Percentiles rank a stretch among this genome's conserved stretches.
Evolutionary conservation across 176 grass and related monocot species (phyloP).

Genomic region (Bothriochloa decipiens): DNA sequence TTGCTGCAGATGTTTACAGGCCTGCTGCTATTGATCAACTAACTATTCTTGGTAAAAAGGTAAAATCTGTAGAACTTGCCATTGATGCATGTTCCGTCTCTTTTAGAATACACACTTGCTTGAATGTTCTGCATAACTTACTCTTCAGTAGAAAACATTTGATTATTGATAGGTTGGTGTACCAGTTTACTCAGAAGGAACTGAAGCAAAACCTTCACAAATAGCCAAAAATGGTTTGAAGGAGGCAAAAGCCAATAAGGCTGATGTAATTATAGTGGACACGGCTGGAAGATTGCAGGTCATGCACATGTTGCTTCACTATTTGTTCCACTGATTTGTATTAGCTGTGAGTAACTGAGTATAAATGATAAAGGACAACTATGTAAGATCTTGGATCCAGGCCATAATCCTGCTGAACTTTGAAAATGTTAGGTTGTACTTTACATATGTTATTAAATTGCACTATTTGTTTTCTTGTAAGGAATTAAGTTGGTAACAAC

Average conservation of each 20-base stretch:
- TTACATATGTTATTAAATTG: conserved; percentile 16
- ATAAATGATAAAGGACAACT: background rate
- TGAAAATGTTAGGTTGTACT: conserved; percentile 15
- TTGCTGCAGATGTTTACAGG: conserved; percentile 96
- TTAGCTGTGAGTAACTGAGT: background rate
- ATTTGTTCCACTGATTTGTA: conserved; percentile 6
- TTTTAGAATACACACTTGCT: background rate
- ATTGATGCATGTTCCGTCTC: background rate
- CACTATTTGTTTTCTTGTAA: conserved; percentile 12
- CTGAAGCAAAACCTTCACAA: conserved; percentile 66
- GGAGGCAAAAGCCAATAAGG: conserved; percentile 79
- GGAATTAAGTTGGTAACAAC: conserved; percentile 1
- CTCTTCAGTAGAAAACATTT: background rate
- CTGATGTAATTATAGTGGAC: conserved; percentile 88
- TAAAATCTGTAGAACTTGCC: conserved; percentile 21
- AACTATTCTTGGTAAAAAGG: conserved; percentile 80
- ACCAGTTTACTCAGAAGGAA: conserved; percentile 90
- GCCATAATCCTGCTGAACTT: conserved; percentile 18
- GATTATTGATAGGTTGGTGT: conserved; percentile 64
- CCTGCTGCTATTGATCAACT: conserved; percentile 99
- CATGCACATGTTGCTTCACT: conserved; percentile 32
- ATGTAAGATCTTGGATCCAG: background rate
- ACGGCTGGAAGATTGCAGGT: conserved; percentile 96
- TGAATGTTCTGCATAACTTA: background rate
- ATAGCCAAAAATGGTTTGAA: conserved; percentile 82